Conservation (phyloP, 306 rosid species). For the Neltuma alba region DNA sequence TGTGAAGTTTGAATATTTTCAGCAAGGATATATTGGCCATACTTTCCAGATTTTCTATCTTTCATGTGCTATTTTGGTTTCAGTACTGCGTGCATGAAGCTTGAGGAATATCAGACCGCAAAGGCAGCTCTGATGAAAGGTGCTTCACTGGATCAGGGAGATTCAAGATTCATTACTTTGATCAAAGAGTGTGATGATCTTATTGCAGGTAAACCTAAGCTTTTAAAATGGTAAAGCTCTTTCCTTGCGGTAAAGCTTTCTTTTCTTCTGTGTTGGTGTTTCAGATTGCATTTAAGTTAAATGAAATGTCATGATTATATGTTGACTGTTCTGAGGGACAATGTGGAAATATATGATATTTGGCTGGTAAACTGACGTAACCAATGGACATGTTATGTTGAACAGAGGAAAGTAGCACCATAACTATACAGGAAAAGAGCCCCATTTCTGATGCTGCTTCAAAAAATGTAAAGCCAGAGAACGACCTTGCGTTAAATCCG, state of each 20-base stretch:
- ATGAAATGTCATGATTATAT: not conserved
- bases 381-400: slow-evolving; percentile 21
- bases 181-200: slow-evolving; percentile 70
- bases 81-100: slow-evolving; percentile 82
- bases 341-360: not conserved
- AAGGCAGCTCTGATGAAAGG: slow-evolving; percentile 74
- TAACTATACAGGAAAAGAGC: slow-evolving; percentile 35
- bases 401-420: slow-evolving; percentile 57
- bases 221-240: slow-evolving; percentile 22
- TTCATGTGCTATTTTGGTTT: slow-evolving; percentile 22
- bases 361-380: slow-evolving; percentile 1
- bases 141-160: slow-evolving; percentile 58
- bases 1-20: slow-evolving; percentile 5
- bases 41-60: not conserved
- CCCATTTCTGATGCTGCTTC: slow-evolving; percentile 29
- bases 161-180: slow-evolving; percentile 55
- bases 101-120: slow-evolving; percentile 93
- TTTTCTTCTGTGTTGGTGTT: not conserved
- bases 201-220: slow-evolving; percentile 62
- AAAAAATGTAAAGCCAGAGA: slow-evolving; percentile 35
- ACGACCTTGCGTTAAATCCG: slow-evolving; percentile 20
- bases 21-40: slow-evolving; percentile 1
- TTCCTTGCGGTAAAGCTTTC: not conserved
- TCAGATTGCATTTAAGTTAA: slow-evolving; percentile 12
- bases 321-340: slow-evolving; percentile 13